A percentile compares a stretch with the other conserved stretches of the same genome.
These are phyloP conservation scores for Salix koriyanagi DNA, from an alignment of 345 rosid species.

Conservation along the genomic window DNA sequence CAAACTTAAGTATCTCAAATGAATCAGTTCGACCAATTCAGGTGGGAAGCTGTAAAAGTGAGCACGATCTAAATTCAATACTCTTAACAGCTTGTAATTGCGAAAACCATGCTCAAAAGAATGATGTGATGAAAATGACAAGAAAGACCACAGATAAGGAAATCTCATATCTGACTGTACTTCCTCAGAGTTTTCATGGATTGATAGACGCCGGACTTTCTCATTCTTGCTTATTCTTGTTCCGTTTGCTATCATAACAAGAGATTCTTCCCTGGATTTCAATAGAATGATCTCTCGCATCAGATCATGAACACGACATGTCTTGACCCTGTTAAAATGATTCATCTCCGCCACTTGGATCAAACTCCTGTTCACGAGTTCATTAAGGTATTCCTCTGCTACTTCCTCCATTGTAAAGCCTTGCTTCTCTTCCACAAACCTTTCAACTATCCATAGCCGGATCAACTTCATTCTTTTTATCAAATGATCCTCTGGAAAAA, in stretches of 20 bases:
- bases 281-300: slow-evolving; percentile 7
- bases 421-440: slow-evolving; percentile 1
- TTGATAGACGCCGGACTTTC: slow-evolving; percentile 1
- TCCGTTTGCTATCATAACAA: neutral
- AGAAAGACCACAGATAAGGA: slow-evolving; percentile 3
- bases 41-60: neutral
- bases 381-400: slow-evolving; percentile 10
- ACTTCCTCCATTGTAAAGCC: slow-evolving; percentile 6
- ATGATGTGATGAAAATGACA: neutral
- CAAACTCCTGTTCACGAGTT: slow-evolving; percentile 11
- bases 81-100: neutral
- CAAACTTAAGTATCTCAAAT: slow-evolving; percentile 3
- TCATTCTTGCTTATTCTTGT: neutral
- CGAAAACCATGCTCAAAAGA: neutral
- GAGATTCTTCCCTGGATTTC: slow-evolving; percentile 10
- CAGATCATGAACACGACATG: slow-evolving; percentile 2
- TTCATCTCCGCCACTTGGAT: slow-evolving; percentile 3
- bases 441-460: slow-evolving; percentile 8
- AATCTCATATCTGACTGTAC: neutral
- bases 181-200: neutral
- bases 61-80: neutral
- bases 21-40: neutral
- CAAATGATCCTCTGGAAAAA: slow-evolving; percentile 11
- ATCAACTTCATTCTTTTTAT: slow-evolving; percentile 2
- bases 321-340: neutral